These are phyloP conservation scores for Xylariaceae sp. DNA, from an alignment of 2,329 filamentous ascomycete genomes.

Conservation along the genomic window DNA sequence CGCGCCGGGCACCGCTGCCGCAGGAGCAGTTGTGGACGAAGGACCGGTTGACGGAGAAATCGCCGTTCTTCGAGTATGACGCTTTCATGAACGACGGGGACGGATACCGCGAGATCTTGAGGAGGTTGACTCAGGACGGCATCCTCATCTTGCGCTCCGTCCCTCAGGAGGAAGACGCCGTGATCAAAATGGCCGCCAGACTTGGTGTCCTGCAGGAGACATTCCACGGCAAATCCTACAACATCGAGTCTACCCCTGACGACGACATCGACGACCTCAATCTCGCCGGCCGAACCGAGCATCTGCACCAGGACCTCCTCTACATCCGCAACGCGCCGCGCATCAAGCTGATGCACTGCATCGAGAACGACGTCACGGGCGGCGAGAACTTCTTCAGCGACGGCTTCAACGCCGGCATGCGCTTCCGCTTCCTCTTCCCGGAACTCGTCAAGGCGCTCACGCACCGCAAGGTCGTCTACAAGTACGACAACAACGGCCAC, in stretches of 20 bases:
- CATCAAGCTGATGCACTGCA: conserved; percentile 83
- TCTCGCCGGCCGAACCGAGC: conserved; percentile 53
- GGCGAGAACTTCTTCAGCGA: conserved; percentile 87
- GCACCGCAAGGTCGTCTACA: conserved; percentile 46
- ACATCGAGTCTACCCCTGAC: conserved; percentile 74
- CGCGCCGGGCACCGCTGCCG: background rate
- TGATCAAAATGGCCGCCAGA: conserved; percentile 62
- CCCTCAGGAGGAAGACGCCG: conserved; percentile 59
- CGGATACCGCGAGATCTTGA: conserved; percentile 56
- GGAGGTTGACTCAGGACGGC: conserved; percentile 60
- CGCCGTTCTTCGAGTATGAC: conserved; percentile 58
- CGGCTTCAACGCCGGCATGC: conserved; percentile 54
- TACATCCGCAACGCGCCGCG: conserved; percentile 77
- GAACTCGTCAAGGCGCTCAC: conserved; percentile 36
- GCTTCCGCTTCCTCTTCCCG: conserved; percentile 28
- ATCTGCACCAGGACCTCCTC: conserved; percentile 88
- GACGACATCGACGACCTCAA: conserved; percentile 92
- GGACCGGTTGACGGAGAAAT: conserved; percentile 36
- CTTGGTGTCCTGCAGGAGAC: conserved; percentile 79
- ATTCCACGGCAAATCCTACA: conserved; percentile 88
- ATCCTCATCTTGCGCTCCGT: conserved; percentile 73
- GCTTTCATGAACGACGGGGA: conserved; percentile 61
- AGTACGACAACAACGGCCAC: conserved; percentile 57
- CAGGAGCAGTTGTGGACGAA: conserved; percentile 24
- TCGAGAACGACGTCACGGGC: conserved; percentile 72